These are phyloP conservation scores for Gossypium sturtianum DNA, from an alignment of 345 rosid genomes.

Conservation along the genomic window DNA sequence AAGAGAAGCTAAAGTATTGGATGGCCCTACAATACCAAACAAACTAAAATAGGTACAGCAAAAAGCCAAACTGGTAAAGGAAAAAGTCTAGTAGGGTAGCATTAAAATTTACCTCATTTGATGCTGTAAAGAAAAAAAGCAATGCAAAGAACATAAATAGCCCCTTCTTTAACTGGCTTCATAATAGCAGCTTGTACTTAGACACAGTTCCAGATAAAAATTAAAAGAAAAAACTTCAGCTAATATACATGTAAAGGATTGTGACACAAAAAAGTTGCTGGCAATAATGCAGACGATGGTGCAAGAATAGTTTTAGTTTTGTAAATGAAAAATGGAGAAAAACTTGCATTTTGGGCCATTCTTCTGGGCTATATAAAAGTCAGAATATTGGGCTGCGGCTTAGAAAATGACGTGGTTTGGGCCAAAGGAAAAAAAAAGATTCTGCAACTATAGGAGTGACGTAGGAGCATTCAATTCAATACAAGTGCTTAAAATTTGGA, in stretches of 20 bases:
- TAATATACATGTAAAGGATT: too few relatives aligned
- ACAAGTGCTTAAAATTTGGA: too few relatives aligned
- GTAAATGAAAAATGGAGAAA: neutral
- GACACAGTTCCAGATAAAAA: neutral
- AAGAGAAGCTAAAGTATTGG: neutral
- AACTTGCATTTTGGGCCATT: neutral
- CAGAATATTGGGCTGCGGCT: neutral
- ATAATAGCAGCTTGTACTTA: neutral
- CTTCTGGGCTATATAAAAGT: neutral
- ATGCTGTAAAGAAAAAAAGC: neutral
- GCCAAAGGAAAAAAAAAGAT: neutral
- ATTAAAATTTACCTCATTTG: constrained; percentile 7
- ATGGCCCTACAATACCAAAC: neutral
- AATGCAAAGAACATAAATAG: neutral
- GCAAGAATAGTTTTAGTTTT: too few relatives aligned
- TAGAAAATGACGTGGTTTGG: neutral
- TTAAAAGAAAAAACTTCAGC: neutral
- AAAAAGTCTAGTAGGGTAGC: neutral
- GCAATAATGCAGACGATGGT: too few relatives aligned
- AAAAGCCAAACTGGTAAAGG: neutral
- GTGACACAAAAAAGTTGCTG: too few relatives aligned
- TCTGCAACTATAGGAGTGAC: too few relatives aligned
- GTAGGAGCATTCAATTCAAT: too few relatives aligned
- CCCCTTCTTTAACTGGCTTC: neutral
- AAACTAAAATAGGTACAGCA: neutral